These are phyloP conservation scores for Penicillium macrosclerotiorum DNA, from an alignment of 495 filamentous ascomycete species.

Conservation along the genomic window DNA sequence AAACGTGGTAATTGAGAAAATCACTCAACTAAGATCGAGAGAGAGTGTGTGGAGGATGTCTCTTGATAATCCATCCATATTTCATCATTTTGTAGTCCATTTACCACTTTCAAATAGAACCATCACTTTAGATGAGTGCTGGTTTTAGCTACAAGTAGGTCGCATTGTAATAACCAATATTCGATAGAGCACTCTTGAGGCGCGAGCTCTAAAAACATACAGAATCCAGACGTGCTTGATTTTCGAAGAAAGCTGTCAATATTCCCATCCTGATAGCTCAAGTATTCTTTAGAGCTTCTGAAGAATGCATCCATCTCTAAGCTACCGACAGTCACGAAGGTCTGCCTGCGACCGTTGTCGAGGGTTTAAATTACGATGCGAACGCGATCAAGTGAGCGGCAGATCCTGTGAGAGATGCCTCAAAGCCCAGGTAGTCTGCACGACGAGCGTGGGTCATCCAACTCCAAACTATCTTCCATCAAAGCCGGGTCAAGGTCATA, in stretches of 20 bases:
- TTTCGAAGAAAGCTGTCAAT: neutral
- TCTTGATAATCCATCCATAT: neutral
- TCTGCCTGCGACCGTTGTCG: constrained; percentile 45
- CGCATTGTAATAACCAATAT: constrained; percentile 4
- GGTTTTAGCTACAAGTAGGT: constrained; percentile 10
- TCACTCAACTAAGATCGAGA: too few species aligned
- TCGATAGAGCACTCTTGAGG: neutral
- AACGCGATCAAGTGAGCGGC: constrained; percentile 29
- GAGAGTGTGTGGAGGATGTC: too few species aligned
- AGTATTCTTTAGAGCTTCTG: too few species aligned
- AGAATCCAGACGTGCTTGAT: too few species aligned
- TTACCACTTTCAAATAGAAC: constrained; percentile 13
- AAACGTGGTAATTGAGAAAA: neutral
- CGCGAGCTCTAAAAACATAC: too few species aligned
- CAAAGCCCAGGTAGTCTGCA: constrained; percentile 27
- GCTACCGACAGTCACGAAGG: constrained; percentile 30
- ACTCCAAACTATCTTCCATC: constrained; percentile 3
- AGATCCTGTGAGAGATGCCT: constrained; percentile 29
- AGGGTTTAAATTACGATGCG: constrained; percentile 39
- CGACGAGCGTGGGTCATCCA: constrained; percentile 21
- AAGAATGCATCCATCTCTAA: constrained; percentile 20
- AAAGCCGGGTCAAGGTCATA: neutral
- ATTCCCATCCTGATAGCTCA: too few species aligned
- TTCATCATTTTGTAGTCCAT: neutral
- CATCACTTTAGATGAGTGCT: neutral